Evolutionary conservation across 495 filamentous ascomycete species (phyloP).

Genomic region (Parmelia sp.): DNA sequence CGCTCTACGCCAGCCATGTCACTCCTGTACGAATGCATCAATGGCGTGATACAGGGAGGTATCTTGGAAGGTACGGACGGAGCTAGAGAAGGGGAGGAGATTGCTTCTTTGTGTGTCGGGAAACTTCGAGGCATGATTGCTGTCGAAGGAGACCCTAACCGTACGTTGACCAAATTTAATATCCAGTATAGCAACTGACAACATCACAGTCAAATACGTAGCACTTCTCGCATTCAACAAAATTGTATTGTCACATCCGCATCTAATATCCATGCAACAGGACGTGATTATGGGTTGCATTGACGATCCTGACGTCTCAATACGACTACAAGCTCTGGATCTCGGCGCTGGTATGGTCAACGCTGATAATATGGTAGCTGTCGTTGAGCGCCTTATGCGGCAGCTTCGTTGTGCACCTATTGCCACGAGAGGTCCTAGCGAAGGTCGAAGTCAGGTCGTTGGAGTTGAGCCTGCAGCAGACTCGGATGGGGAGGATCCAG

Average conservation of each 20-base stretch:
- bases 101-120: constrained; percentile 85
- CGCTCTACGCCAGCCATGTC: constrained; percentile 95
- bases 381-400: constrained; percentile 78
- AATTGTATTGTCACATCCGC: constrained; percentile 82
- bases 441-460: constrained; percentile 26
- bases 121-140: constrained; percentile 93
- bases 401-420: constrained; percentile 60
- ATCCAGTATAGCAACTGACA: constrained; percentile 6
- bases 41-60: constrained; percentile 93
- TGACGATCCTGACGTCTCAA: constrained; percentile 93
- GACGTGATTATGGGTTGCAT: constrained; percentile 94
- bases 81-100: constrained; percentile 75
- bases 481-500: constrained; percentile 53
- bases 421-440: constrained; percentile 30
- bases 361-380: constrained; percentile 69
- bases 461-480: constrained; percentile 44
- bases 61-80: constrained; percentile 76
- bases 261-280: constrained; percentile 81
- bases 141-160: constrained; percentile 84
- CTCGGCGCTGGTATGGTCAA: constrained; percentile 87
- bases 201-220: constrained; percentile 80
- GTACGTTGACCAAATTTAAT: constrained; percentile 41
- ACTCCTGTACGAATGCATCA: constrained; percentile 93
- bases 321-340: constrained; percentile 85
- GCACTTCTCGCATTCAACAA: constrained; percentile 89